Conservation (phyloP, 2,329 filamentous ascomycete species). For the Paracoccidioides brasiliensis region DNA sequence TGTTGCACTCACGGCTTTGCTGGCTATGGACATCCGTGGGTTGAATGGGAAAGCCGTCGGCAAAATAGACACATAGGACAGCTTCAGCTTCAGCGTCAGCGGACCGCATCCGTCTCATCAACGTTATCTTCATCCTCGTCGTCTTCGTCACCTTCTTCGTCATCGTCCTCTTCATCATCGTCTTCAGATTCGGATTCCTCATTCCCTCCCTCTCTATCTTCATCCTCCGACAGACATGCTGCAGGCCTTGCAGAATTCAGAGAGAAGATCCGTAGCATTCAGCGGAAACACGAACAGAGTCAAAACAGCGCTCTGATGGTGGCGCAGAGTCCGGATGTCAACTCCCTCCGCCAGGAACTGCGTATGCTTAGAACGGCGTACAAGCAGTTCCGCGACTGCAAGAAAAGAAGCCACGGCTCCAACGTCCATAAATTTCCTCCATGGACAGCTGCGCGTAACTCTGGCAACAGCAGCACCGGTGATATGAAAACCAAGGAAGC, state of each 20-base stretch:
- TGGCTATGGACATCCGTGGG: background rate
- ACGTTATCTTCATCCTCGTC: constrained; percentile 8
- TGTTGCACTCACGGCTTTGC: background rate
- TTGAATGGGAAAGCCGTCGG: background rate
- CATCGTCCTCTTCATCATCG: constrained; percentile 6
- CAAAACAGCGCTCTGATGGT: background rate
- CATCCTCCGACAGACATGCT: background rate
- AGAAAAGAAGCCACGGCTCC: background rate
- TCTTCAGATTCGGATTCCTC: constrained; percentile 4
- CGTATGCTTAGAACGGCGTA: constrained; percentile 5
- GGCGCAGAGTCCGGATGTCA: background rate
- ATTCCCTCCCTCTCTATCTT: background rate
- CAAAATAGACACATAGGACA: background rate
- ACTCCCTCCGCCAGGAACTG: constrained; percentile 6
- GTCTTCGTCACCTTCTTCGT: constrained; percentile 1
- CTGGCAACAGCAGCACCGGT: background rate
- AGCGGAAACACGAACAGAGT: background rate
- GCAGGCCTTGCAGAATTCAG: background rate
- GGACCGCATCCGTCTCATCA: constrained; percentile 8
- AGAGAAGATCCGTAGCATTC: background rate
- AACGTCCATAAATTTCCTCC: background rate
- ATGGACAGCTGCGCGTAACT: background rate
- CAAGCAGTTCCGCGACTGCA: constrained; percentile 4
- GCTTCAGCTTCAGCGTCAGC: background rate
- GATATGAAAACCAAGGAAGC: constrained; percentile 13